Percentiles rank a stretch among this genome's conserved stretches.
Evolutionary conservation across 2,329 filamentous ascomycete genomes (phyloP).

Genomic region (Bipolaris sorokiniana): DNA sequence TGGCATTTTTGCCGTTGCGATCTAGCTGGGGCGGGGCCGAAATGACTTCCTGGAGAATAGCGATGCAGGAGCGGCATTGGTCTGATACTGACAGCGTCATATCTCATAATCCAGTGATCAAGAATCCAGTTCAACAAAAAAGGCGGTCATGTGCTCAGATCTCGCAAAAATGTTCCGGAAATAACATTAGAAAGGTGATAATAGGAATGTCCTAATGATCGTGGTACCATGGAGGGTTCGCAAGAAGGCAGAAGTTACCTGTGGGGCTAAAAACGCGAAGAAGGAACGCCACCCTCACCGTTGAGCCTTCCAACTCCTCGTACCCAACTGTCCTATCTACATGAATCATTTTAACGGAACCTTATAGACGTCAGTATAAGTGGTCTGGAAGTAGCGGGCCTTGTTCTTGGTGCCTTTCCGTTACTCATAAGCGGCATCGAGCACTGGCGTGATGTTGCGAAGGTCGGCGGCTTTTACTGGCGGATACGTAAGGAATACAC

Average conservation of each 20-base stretch:
- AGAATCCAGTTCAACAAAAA: too few relatives aligned
- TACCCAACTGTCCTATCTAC: background rate
- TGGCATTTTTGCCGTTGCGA: background rate
- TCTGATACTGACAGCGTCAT: background rate
- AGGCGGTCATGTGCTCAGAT: background rate
- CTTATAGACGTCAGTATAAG: background rate
- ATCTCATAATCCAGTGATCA: background rate
- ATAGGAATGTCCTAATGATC: too few relatives aligned
- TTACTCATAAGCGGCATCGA: background rate
- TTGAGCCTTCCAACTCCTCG: background rate
- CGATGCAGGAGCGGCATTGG: background rate
- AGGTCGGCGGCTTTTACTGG: conserved; percentile 1
- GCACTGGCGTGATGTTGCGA: background rate
- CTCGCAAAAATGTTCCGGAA: background rate
- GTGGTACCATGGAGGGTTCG: too few relatives aligned
- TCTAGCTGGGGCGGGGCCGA: background rate
- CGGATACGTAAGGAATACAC: background rate
- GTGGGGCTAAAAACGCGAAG: too few relatives aligned
- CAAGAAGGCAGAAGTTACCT: too few relatives aligned
- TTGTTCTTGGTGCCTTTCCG: background rate
- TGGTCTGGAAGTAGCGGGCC: background rate
- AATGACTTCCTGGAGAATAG: background rate
- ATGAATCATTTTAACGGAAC: background rate
- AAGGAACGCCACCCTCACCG: background rate
- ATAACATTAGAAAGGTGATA: background rate